A percentile compares a stretch with the other conserved stretches of the same genome.
Conservation (phyloP, 306 rosid species). For the Nissolia schottii region DNA sequence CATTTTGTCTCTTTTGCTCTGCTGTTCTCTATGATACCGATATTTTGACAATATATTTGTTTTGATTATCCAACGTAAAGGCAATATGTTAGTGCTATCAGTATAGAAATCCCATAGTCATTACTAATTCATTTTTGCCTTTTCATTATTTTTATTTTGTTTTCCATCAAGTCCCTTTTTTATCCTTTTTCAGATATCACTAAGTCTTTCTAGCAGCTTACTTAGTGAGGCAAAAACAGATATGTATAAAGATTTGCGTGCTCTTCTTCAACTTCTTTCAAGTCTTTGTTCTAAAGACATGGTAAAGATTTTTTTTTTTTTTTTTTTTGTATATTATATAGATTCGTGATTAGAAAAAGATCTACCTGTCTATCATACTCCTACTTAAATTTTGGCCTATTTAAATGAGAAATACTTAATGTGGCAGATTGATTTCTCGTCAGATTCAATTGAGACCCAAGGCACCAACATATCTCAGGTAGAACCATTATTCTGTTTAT, state of each 20-base stretch:
- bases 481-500: slow-evolving; percentile 14
- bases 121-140: slow-evolving; percentile 4
- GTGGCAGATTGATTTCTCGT: slow-evolving; percentile 87
- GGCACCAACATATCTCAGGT: slow-evolving; percentile 94
- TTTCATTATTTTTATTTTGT: slow-evolving; percentile 11
- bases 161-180: slow-evolving; percentile 17
- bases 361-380: slow-evolving; percentile 15
- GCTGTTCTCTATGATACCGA: not conserved
- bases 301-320: slow-evolving; percentile 38
- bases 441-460: slow-evolving; percentile 66
- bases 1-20: not conserved
- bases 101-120: not conserved
- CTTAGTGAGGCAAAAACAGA: slow-evolving; percentile 78
- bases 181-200: slow-evolving; percentile 59
- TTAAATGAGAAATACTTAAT: slow-evolving; percentile 25
- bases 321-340: not conserved
- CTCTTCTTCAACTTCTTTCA: slow-evolving; percentile 96
- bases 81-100: slow-evolving; percentile 3
- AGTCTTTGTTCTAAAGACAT: slow-evolving; percentile 92
- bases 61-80: not conserved
- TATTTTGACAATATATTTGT: not conserved
- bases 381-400: slow-evolving; percentile 4
- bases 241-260: slow-evolving; percentile 89
- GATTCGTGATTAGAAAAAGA: slow-evolving; percentile 12
- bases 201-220: slow-evolving; percentile 80